Evolutionary conservation across 2,329 filamentous ascomycete genomes (phyloP).

Genomic region (Pestalotiopsis sp.): DNA sequence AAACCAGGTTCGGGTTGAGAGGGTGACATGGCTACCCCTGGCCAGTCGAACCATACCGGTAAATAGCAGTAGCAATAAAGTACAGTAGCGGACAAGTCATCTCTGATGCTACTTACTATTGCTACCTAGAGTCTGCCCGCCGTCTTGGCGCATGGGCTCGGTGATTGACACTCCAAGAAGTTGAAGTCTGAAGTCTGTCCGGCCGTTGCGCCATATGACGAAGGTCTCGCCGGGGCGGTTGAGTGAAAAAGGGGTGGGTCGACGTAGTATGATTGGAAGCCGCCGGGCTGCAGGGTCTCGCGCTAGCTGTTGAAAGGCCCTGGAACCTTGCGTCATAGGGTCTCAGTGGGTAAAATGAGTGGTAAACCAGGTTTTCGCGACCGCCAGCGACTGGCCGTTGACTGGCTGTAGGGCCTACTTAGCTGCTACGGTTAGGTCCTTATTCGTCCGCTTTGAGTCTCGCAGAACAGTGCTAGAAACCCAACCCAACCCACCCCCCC

Average conservation of each 20-base stretch:
- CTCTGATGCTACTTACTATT: not conserved
- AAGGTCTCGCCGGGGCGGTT: not conserved
- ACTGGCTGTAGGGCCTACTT: no score
- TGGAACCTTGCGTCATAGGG: slow-evolving; percentile 11
- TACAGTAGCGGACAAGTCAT: not conserved
- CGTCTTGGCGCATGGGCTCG: slow-evolving; percentile 8
- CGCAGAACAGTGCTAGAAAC: not conserved
- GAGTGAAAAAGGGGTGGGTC: slow-evolving; percentile 6
- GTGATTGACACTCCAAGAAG: not conserved
- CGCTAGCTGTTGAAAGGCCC: not conserved
- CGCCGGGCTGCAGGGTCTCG: slow-evolving; percentile 3
- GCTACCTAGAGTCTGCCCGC: slow-evolving; percentile 1
- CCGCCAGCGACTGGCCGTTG: no score
- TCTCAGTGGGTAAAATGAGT: not conserved
- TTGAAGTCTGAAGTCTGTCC: not conserved
- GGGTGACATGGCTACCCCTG: slow-evolving; percentile 1
- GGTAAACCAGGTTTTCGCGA: not conserved
- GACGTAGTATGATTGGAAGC: slow-evolving; percentile 8
- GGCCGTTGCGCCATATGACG: not conserved
- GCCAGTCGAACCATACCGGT: not conserved
- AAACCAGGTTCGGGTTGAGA: slow-evolving; percentile 2
- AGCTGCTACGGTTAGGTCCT: no score
- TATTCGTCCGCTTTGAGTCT: no score
- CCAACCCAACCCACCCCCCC: not conserved
- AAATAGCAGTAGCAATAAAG: no score